phyloP scores from a whole-genome alignment of 805 yeast species.

The Brettanomyces nanus region DNA sequence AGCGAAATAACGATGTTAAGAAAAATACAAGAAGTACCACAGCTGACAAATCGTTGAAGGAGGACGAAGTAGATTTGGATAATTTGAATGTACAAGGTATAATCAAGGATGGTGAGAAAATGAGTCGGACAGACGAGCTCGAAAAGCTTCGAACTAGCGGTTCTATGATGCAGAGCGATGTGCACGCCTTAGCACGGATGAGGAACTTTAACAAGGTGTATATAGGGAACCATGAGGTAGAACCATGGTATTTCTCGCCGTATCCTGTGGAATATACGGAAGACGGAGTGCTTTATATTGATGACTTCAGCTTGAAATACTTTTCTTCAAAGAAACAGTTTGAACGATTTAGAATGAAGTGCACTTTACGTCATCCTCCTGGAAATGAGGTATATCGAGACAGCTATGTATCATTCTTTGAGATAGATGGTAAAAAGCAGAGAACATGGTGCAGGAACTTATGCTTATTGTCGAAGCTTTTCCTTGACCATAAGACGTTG shows the following conservation, averaged over 20 bases:
- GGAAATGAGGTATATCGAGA: slow-evolving; percentile 97
- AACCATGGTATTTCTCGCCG: slow-evolving; percentile 98
- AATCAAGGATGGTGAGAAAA: slow-evolving; percentile 53
- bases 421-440: slow-evolving; percentile 93
- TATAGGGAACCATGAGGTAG: slow-evolving; percentile 86
- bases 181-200: slow-evolving; percentile 82
- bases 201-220: slow-evolving; percentile 72
- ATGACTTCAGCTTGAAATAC: slow-evolving; percentile 84
- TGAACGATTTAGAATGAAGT: slow-evolving; percentile 82
- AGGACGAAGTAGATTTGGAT: slow-evolving; percentile 79
- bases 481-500: slow-evolving; percentile 90
- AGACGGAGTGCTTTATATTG: slow-evolving; percentile 71
- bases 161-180: slow-evolving; percentile 85
- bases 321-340: slow-evolving; percentile 87
- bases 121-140: slow-evolving; percentile 85
- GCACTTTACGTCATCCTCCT: slow-evolving; percentile 92
- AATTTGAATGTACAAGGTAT: slow-evolving; percentile 79
- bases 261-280: slow-evolving; percentile 94
- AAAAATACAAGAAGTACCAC: background rate
- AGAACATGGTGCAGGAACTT: slow-evolving; percentile 96
- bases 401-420: slow-evolving; percentile 88
- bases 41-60: slow-evolving; percentile 16
- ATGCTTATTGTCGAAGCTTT: slow-evolving; percentile 82
- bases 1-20: slow-evolving; percentile 4
- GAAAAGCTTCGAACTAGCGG: slow-evolving; percentile 91